phyloP scores from a whole-genome alignment of 176 grass and related monocot species.

The Rhynchospora breviuscula region DNA sequence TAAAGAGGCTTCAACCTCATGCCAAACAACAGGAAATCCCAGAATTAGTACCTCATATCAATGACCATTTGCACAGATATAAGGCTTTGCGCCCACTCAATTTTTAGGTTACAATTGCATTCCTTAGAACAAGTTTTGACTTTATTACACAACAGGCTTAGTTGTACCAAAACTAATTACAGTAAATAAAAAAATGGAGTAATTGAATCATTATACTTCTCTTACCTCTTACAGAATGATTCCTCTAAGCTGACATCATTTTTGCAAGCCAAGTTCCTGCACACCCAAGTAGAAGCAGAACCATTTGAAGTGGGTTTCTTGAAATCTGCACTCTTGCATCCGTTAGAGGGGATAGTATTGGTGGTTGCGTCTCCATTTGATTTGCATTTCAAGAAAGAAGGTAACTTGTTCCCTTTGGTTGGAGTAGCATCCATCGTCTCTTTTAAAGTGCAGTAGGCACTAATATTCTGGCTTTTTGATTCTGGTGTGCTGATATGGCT shows the following conservation, averaged over 20 bases:
- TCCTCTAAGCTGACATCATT: constrained; percentile 65
- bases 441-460: constrained; percentile 28
- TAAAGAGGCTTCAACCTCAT: neutral
- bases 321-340: constrained; percentile 52
- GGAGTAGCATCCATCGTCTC: constrained; percentile 39
- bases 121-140: neutral
- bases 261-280: constrained; percentile 98
- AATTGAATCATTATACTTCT: neutral
- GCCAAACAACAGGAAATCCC: neutral
- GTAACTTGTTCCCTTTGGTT: constrained; percentile 33
- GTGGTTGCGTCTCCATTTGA: constrained; percentile 45
- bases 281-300: constrained; percentile 60
- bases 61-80: neutral
- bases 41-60: neutral
- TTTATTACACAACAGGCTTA: neutral
- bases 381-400: constrained; percentile 58
- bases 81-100: neutral
- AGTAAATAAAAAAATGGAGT: neutral
- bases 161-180: neutral
- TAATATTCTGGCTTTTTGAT: constrained; percentile 23
- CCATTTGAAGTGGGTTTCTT: constrained; percentile 56
- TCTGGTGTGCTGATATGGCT: constrained; percentile 34
- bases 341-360: constrained; percentile 39
- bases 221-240: constrained; percentile 78
- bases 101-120: neutral